Base-by-base conservation (phyloP, 441 rosid genomes). In the Iberis amara region DNA sequence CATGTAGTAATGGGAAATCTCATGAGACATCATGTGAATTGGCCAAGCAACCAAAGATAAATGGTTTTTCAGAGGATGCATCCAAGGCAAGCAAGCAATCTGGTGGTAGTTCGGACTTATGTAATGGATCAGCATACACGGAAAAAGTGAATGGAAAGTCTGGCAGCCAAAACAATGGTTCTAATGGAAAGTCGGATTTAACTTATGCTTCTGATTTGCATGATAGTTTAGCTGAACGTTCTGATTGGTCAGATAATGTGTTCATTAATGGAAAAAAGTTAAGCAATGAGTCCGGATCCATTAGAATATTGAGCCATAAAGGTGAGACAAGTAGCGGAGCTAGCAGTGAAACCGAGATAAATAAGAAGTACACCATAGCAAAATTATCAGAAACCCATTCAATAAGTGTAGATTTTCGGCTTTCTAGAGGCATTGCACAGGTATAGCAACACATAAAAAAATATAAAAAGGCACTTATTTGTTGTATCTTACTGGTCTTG, bases 351-450 rank as follows among this genome's bases (percentile, higher is more conserved):
- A 47, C 36, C 52, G 84, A 72, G 84, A 76, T 51, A 66, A 77
- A 39, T 58, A 86, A 78, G 61, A 82, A 82, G 63, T 73, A 75
- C 56, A 72, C 76, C 73, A 79, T 79, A 32, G 70, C 92, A 49
- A 82, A 70, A 73, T 64, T 82, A 61, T 80, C 96, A 51, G 88
- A 80, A 73, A 68, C 71, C 52, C 79, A 82, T 59, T 84, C 99
- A 28, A 86, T 89, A 63, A 92, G 85, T 57, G 85, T 92, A 58
- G 97, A 89, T 76, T 82, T 92, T 47, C 85, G 99, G 48, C 78
- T 89, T 38, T 92, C 99, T 61, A 81, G 94, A 77, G 99, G 99
- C 62, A 92, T 89, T 71, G 92, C 97, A 12, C 96, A 89, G 92
- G 99, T 86, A 69, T 54, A 48, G 37, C 43, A 41, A 55, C 32